Evolutionary conservation across 768 basidiomycete species (phyloP).

Genomic region (Tulasnella sp.): DNA sequence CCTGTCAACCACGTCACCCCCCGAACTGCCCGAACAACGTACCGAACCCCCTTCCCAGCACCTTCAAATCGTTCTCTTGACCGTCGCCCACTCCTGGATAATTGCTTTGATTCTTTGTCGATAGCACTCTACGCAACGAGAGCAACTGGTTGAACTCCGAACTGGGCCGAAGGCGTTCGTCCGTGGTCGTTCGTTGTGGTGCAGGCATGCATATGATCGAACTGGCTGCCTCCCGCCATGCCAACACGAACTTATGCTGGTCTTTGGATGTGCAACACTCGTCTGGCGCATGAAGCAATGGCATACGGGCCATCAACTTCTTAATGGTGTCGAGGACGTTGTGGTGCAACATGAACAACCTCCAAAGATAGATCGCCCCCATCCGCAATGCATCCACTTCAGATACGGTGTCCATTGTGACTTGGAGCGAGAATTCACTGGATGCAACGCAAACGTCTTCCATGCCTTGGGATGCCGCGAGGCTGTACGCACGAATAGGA

Average conservation of each 20-base stretch:
- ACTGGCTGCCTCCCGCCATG: conserved; percentile 32
- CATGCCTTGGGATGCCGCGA: conserved; percentile 67
- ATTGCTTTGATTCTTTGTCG: neutral
- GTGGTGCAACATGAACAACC: conserved; percentile 80
- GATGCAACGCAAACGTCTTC: conserved; percentile 74
- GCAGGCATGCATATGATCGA: neutral
- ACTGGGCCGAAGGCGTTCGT: neutral
- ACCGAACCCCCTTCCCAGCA: neutral
- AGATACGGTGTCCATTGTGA: conserved; percentile 65
- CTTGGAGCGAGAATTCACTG: conserved; percentile 74
- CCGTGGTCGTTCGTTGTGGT: conserved; percentile 17
- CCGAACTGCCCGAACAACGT: neutral
- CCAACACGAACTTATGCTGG: conserved; percentile 20
- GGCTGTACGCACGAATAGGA: conserved; percentile 72
- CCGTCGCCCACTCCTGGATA: neutral
- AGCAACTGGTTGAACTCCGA: neutral
- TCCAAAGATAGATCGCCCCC: conserved; percentile 75
- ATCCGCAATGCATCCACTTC: conserved; percentile 72
- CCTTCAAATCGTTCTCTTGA: conserved; percentile 19
- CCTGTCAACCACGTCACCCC: neutral
- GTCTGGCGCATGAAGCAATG: conserved; percentile 1
- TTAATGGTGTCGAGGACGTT: conserved; percentile 81
- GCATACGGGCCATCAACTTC: conserved; percentile 53
- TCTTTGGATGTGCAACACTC: conserved; percentile 12
- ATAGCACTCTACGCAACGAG: neutral